A percentile compares a stretch with the other conserved stretches of the same genome.
Evolutionary conservation across 179 eudicot genomes (phyloP).

Genomic region (Carnegiea gigantea): DNA sequence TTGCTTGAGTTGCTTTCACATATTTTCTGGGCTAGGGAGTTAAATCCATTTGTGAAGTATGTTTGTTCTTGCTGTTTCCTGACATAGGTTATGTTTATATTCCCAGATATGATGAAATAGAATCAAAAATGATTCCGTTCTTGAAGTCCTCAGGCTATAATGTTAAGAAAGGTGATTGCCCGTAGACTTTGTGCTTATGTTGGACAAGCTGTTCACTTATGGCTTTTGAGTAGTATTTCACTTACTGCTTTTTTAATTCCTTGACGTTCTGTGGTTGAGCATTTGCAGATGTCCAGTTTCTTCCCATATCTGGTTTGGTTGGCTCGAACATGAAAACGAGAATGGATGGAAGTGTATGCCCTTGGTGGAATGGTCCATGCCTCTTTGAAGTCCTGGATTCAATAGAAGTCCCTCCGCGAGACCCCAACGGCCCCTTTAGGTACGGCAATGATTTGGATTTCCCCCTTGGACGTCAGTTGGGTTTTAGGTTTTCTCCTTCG

Average conservation of each 20-base stretch:
- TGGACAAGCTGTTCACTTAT: not conserved
- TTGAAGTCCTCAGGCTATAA: conserved; percentile 76
- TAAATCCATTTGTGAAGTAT: not conserved
- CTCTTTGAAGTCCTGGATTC: conserved; percentile 90
- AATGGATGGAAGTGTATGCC: conserved; percentile 59
- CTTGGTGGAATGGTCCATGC: conserved; percentile 93
- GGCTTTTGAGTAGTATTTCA: not conserved
- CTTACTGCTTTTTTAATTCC: not conserved
- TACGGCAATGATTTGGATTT: conserved; percentile 16
- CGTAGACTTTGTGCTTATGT: not conserved
- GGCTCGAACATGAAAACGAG: conserved; percentile 75
- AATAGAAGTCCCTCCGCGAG: conserved; percentile 72
- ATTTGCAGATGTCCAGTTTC: conserved; percentile 77
- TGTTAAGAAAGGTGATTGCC: conserved; percentile 81
- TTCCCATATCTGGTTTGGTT: conserved; percentile 88
- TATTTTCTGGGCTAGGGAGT: not conserved
- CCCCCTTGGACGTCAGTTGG: not conserved
- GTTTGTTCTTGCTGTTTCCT: not conserved
- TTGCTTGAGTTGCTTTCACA: not conserved
- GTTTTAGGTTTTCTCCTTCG: not conserved
- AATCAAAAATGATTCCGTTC: conserved; percentile 85
- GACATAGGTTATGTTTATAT: not conserved
- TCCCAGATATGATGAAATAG: conserved; percentile 82
- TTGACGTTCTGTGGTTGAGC: not conserved
- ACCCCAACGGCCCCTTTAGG: conserved; percentile 90